Conservation (phyloP, 495 filamentous ascomycete genomes). For the Penicillium lagena region DNA sequence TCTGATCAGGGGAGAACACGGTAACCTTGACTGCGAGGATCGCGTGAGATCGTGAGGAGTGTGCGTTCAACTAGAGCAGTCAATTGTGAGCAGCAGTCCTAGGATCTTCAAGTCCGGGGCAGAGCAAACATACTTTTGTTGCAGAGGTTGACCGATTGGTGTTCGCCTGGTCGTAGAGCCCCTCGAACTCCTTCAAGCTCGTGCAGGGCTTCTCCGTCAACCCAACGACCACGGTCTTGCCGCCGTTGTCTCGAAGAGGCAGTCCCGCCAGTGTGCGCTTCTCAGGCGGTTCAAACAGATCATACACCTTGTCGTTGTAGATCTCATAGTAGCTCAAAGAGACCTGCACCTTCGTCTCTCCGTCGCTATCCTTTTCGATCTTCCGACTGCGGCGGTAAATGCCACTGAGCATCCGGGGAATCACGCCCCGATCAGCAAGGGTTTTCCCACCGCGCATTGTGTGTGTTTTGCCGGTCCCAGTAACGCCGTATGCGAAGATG, state of each 20-base stretch:
- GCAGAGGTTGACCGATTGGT: constrained; percentile 85
- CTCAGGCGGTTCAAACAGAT: constrained; percentile 86
- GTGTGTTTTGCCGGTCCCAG: constrained; percentile 94
- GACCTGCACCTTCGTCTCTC: constrained; percentile 67
- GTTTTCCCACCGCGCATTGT: constrained; percentile 95
- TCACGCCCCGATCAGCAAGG: constrained; percentile 83
- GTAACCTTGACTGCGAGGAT: constrained; percentile 86
- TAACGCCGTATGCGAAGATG: constrained; percentile 93
- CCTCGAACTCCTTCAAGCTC: constrained; percentile 88
- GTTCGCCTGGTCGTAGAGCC: constrained; percentile 89
- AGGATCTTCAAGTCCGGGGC: too few relatives aligned
- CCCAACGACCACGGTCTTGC: constrained; percentile 87
- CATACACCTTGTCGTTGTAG: constrained; percentile 94
- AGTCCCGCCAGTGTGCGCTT: constrained; percentile 81
- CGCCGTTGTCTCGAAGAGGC: constrained; percentile 80
- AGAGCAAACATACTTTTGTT: constrained; percentile 57
- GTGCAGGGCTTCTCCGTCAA: constrained; percentile 80
- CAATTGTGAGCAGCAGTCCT: background rate
- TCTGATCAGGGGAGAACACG: constrained; percentile 63
- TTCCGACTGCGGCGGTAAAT: constrained; percentile 84
- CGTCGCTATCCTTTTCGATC: constrained; percentile 76
- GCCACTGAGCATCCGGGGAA: constrained; percentile 78
- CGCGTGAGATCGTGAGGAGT: constrained; percentile 89
- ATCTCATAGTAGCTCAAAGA: constrained; percentile 95
- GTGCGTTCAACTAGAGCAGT: constrained; percentile 65